Evolutionary conservation across 306 rosid genomes (phyloP).

Genomic region (Biancaea sappan): DNA sequence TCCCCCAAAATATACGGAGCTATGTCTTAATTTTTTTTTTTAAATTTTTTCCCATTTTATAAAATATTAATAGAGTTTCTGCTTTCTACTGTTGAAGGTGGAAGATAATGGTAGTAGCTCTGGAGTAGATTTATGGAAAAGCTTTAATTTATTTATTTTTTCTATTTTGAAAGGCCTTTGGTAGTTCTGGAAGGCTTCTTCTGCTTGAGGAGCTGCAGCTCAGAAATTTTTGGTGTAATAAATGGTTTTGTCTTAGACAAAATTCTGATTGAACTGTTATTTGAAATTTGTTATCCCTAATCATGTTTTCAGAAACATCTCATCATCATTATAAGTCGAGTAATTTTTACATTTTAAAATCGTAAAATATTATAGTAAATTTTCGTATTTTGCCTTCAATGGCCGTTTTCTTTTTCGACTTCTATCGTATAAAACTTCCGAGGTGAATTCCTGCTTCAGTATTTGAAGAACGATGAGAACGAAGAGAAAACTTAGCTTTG

Average conservation of each 20-base stretch:
- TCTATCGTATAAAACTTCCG: neutral
- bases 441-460: constrained; percentile 35
- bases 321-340: neutral
- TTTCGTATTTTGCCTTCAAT: constrained; percentile 30
- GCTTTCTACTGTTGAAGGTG: constrained; percentile 41
- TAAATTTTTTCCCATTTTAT: constrained; percentile 18
- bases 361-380: constrained; percentile 30
- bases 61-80: constrained; percentile 22
- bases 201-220: constrained; percentile 6
- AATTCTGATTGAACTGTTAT: neutral
- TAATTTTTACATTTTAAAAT: neutral
- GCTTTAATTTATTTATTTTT: neutral
- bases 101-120: constrained; percentile 30
- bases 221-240: constrained; percentile 34
- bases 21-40: neutral
- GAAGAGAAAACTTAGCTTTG: neutral
- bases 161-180: constrained; percentile 25
- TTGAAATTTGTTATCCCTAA: neutral
- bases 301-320: constrained; percentile 25
- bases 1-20: constrained; percentile 17
- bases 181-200: constrained; percentile 18
- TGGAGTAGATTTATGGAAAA: constrained; percentile 36
- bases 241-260: neutral
- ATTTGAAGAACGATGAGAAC: constrained; percentile 24
- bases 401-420: constrained; percentile 10